A percentile compares a stretch with the other conserved stretches of the same genome.
phyloP scores from a whole-genome alignment of 345 rosid genomes.

The Passiflora organensis region DNA sequence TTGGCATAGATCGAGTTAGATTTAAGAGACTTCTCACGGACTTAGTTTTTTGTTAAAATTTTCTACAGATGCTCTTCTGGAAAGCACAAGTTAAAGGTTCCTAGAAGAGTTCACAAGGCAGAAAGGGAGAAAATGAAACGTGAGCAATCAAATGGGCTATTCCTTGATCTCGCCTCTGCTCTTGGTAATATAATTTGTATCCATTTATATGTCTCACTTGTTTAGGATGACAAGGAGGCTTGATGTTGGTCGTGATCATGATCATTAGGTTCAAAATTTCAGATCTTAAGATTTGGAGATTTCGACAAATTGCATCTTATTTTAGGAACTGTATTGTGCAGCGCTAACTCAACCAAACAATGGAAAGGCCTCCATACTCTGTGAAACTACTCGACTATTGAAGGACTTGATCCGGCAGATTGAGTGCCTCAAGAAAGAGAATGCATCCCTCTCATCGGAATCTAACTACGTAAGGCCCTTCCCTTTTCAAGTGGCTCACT shows the following conservation, averaged over 20 bases:
- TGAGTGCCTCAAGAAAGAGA: conserved; percentile 71
- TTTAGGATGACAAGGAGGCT: too few species aligned
- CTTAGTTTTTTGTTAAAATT: too few species aligned
- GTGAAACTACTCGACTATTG: conserved; percentile 72
- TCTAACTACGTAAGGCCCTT: conserved; percentile 60
- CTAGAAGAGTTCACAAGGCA: conserved; percentile 77
- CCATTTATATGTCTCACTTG: too few species aligned
- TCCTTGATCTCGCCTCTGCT: conserved; percentile 62
- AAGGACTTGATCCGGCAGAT: conserved; percentile 68
- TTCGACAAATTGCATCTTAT: neutral
- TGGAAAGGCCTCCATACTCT: conserved; percentile 73
- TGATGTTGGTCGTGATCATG: neutral
- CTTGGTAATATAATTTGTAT: conserved; percentile 59
- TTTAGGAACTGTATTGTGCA: conserved; percentile 19
- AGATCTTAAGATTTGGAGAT: neutral
- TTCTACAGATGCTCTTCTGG: conserved; percentile 37
- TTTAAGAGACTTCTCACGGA: too few species aligned
- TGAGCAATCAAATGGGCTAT: conserved; percentile 86
- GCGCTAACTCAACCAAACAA: conserved; percentile 59
- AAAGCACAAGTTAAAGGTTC: conserved; percentile 53
- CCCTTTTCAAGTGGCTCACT: too few species aligned
- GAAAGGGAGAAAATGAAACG: conserved; percentile 94
- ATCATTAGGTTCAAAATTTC: too few species aligned
- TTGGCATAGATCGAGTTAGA: too few species aligned
- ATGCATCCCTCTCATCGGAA: conserved; percentile 59